Evolutionary conservation across 345 rosid genomes (phyloP), one percentile per base, ranked within the genome.

Genomic region (Bruguiera gymnorhiza): DNA sequence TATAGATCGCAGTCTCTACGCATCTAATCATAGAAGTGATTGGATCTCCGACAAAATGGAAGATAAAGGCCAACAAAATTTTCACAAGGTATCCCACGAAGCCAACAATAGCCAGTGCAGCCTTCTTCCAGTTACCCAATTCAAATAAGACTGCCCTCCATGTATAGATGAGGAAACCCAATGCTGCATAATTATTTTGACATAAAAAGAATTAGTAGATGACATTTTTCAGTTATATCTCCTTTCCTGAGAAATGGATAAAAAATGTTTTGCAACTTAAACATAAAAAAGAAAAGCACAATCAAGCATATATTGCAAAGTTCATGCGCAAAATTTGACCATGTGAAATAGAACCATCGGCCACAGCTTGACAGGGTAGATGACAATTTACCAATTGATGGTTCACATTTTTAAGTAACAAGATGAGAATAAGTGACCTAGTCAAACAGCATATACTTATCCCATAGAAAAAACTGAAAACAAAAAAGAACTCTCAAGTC

Each of bases 111-210:
- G 74, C 78, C 24, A 82, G 51, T 56, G 72, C 80, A 5, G 82
- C 79, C 21, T 79, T 90, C 66, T 71, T 83, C 97, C 96, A 91
- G 74, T 88, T 91, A 48, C 89, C 79, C 57, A 89, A 81, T 69
- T 93, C 97, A 3, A 86, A 88, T 76, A 94, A 78, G 65, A 94
- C 95, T 0, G 89, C 90, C 69, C 97, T 87, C 97, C 98, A 91
- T 26, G 93, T 83, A 76, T 88, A 89, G 32, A 84, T 53, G 15
- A 94, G 88, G 82, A 94, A 88, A 57, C 81, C 92, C 21, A 85
- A 63, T 11, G 95, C 96, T 89, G 89, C 86, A 89, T 15, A 55
- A 60, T 51, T 60, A 23, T 69, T 67, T 20, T 48, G 66, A 61
- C 55, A 48, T 10, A 56, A 31, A 69, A 61, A 31, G 21, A 20